Evolutionary conservation across 495 filamentous ascomycete genomes (phyloP).

Genomic region (Cudoniella acicularis): DNA sequence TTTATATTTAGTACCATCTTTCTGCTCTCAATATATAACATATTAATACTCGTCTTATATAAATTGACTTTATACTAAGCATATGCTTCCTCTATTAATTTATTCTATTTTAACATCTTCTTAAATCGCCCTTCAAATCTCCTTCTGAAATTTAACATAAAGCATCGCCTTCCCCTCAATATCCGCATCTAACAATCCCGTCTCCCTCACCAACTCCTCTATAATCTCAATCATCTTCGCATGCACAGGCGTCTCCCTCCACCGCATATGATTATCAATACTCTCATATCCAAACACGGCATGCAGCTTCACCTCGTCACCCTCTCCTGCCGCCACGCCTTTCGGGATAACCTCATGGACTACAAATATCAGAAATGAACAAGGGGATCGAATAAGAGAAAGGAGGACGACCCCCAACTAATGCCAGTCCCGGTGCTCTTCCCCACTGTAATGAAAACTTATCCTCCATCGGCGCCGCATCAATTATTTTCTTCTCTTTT

Average conservation of each 20-base stretch:
- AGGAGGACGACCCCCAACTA: neutral
- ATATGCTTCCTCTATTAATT: too few relatives aligned
- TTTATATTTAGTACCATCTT: too few relatives aligned
- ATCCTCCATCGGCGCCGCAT: neutral
- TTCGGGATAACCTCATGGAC: neutral
- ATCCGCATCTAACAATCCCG: neutral
- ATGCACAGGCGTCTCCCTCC: constrained; percentile 7
- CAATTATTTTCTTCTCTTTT: neutral
- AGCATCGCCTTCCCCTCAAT: constrained; percentile 1
- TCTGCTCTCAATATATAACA: too few relatives aligned
- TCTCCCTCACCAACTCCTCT: neutral
- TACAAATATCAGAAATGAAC: neutral
- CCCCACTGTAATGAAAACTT: neutral
- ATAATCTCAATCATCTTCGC: neutral
- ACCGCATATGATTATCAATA: constrained; percentile 9
- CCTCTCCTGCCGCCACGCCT: neutral
- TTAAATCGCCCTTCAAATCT: too few relatives aligned
- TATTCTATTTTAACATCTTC: too few relatives aligned
- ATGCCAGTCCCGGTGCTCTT: neutral
- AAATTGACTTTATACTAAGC: too few relatives aligned
- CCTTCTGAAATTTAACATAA: constrained; percentile 2
- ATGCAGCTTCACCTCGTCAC: neutral
- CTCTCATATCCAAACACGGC: constrained; percentile 3
- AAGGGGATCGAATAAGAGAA: neutral
- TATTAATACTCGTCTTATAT: too few relatives aligned